phyloP scores from a whole-genome alignment of 345 rosid genomes.

The Eutrema yunnanense region DNA sequence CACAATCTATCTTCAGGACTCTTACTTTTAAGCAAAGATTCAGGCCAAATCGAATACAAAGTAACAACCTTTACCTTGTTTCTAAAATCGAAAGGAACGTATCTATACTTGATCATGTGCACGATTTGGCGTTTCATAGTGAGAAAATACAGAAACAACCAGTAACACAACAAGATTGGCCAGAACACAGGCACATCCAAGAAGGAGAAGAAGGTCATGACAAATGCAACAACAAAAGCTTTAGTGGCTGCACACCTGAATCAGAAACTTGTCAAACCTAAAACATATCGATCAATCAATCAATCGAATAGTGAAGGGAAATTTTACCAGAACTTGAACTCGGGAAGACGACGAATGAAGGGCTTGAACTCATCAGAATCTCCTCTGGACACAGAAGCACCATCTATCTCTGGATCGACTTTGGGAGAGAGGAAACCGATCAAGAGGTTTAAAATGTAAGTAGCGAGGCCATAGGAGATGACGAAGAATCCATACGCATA shows the following conservation, averaged over 20 bases:
- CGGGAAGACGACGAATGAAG: slow-evolving; percentile 77
- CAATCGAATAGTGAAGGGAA: neutral
- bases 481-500: slow-evolving; percentile 58
- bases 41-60: neutral
- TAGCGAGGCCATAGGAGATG: slow-evolving; percentile 61
- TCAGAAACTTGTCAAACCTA: neutral
- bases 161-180: slow-evolving; percentile 72
- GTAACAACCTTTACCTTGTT: slow-evolving; percentile 37
- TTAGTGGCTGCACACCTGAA: slow-evolving; percentile 67
- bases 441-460: slow-evolving; percentile 69
- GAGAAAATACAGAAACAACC: slow-evolving; percentile 69
- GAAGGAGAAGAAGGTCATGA: slow-evolving; percentile 63
- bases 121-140: slow-evolving; percentile 61
- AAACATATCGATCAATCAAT: neutral
- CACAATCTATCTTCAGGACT: slow-evolving; percentile 2
- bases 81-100: slow-evolving; percentile 55
- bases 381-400: slow-evolving; percentile 40
- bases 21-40: neutral
- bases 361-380: slow-evolving; percentile 68
- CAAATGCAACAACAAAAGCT: slow-evolving; percentile 67
- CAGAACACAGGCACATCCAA: slow-evolving; percentile 89
- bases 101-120: slow-evolving; percentile 65
- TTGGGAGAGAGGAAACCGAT: slow-evolving; percentile 75
- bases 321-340: slow-evolving; percentile 69
- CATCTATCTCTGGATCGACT: slow-evolving; percentile 68